These are phyloP conservation scores for Nannochloropsis gaditana DNA, from an alignment of 108 stramenopile genomes.

Conservation along the genomic window DNA sequence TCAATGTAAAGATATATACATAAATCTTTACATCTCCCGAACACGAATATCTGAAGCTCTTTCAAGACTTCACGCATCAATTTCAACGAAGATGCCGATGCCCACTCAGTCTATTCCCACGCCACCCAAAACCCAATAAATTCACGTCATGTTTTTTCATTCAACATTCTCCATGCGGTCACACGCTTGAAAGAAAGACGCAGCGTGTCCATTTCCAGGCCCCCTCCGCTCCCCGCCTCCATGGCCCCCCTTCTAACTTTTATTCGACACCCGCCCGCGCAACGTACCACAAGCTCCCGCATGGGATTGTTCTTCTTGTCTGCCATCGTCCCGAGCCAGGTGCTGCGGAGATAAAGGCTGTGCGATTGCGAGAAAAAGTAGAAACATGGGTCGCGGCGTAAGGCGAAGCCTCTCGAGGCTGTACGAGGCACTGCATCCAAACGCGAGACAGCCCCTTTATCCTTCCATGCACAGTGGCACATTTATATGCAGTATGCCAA, in stretches of 20 bases:
- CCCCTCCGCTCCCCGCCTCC: background rate
- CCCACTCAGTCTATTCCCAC: too few relatives aligned
- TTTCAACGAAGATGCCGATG: too few relatives aligned
- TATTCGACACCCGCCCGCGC: background rate
- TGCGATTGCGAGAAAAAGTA: background rate
- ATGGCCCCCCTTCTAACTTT: background rate
- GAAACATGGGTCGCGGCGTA: background rate
- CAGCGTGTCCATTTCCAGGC: background rate
- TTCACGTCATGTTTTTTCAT: too few relatives aligned
- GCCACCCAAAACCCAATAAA: too few relatives aligned
- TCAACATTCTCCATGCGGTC: too few relatives aligned
- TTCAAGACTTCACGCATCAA: too few relatives aligned
- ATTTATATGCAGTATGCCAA: background rate
- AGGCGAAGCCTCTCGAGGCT: background rate
- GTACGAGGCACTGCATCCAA: background rate
- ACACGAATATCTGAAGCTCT: too few relatives aligned
- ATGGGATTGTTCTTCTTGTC: constrained; percentile 16
- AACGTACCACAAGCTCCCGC: constrained; percentile 8
- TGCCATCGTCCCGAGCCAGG: background rate
- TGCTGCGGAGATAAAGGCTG: background rate
- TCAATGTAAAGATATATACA: too few relatives aligned
- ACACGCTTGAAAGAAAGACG: too few relatives aligned
- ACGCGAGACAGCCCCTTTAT: background rate
- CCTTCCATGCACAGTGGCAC: background rate
- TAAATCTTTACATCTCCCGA: too few relatives aligned